Evolutionary conservation across 2,329 filamentous ascomycete genomes (phyloP).

Genomic region (Emmonsiellopsis sp.): DNA sequence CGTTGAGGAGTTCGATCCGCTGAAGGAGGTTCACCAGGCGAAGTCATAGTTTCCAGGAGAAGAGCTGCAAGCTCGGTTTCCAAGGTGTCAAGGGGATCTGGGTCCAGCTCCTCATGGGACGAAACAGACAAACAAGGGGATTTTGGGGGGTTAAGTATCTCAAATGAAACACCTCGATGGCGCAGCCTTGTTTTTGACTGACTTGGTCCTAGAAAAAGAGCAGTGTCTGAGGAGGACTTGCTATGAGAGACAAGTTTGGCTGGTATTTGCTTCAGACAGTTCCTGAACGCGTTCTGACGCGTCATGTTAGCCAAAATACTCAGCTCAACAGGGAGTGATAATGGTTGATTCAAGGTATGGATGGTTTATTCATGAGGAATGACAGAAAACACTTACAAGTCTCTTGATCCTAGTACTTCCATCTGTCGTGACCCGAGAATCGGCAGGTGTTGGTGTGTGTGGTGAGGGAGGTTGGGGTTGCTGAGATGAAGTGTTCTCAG

Average conservation of each 20-base stretch:
- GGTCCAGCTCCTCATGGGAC: not conserved
- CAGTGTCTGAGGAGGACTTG: conserved; percentile 7
- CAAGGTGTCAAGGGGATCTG: not conserved
- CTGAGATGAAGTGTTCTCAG: not conserved
- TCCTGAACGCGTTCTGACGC: conserved; percentile 11
- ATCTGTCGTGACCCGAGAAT: not conserved
- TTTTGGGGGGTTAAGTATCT: conserved; percentile 12
- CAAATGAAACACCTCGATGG: conserved; percentile 13
- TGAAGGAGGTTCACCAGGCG: too few species aligned
- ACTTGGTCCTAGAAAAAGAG: not conserved
- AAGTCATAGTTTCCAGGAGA: not conserved
- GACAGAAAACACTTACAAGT: conserved; percentile 9
- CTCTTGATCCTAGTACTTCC: conserved; percentile 1
- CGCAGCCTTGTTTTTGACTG: conserved; percentile 5
- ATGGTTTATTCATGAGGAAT: not conserved
- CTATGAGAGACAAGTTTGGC: conserved; percentile 7
- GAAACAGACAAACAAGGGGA: not conserved
- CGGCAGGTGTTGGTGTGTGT: not conserved
- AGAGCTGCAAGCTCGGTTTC: not conserved
- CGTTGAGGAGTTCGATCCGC: not conserved
- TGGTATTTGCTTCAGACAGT: conserved; percentile 10
- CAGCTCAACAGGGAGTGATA: not conserved
- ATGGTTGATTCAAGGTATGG: not conserved
- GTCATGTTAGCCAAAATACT: conserved; percentile 7
- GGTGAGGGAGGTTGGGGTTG: not conserved